Evolutionary conservation across 2,329 filamentous ascomycete species (phyloP).

Genomic region (Leptographium lundbergii): DNA sequence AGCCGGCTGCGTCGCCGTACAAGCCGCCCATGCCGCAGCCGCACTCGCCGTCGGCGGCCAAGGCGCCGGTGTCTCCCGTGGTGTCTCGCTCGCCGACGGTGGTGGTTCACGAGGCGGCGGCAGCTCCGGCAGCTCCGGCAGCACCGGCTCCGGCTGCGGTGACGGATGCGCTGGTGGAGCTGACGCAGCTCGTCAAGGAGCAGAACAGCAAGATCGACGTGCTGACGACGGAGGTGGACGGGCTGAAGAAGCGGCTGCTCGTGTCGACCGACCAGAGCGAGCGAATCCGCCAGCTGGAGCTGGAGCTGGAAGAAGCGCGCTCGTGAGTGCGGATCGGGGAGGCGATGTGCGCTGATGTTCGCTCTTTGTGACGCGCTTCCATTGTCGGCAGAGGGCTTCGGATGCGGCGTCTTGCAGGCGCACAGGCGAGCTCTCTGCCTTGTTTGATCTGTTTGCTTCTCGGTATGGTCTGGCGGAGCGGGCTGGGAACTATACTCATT

Average conservation of each 20-base stretch:
- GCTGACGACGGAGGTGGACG: constrained; percentile 62
- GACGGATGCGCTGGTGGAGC: constrained; percentile 44
- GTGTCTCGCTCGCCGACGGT: constrained; percentile 8
- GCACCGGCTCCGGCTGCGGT: constrained; percentile 22
- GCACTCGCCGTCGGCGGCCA: constrained; percentile 6
- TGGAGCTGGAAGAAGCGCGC: constrained; percentile 52
- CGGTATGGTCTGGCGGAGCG: neutral
- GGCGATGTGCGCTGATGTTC: neutral
- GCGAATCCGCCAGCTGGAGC: constrained; percentile 53
- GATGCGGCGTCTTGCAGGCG: neutral
- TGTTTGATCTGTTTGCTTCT: neutral
- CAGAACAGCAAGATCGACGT: constrained; percentile 63
- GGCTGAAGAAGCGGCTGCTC: constrained; percentile 66
- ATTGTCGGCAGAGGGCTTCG: too few species aligned
- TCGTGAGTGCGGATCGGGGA: constrained; percentile 26
- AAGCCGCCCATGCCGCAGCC: constrained; percentile 19
- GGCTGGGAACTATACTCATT: neutral
- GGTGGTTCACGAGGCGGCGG: constrained; percentile 43
- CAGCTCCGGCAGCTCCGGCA: constrained; percentile 61
- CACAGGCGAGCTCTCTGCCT: neutral
- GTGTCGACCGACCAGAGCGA: constrained; percentile 51
- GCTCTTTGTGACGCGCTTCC: too few species aligned
- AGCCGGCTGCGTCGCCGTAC: constrained; percentile 27
- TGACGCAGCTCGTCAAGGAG: constrained; percentile 64
- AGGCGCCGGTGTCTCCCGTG: constrained; percentile 21